Base-by-base conservation (phyloP, 805 yeast genomes). In the Candida ficus region DNA sequence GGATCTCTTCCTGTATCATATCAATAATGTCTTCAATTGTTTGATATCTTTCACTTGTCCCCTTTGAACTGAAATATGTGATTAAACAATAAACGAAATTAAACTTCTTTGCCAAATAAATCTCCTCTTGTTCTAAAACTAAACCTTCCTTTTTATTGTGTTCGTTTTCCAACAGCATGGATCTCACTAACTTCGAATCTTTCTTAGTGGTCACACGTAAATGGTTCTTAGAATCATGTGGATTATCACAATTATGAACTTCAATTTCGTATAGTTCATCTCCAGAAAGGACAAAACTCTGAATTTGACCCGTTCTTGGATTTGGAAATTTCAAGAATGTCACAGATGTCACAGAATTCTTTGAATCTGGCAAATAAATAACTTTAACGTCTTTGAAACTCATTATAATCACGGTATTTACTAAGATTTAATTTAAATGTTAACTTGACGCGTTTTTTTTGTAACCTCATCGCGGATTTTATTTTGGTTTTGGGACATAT, bases 11-110 rank as follows among this genome's bases (percentile, higher is more conserved):
- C n/a, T 55, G 52, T 23, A 68, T 44, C 14, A 51, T 45, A 46
- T 72, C 78, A 7, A 60, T 50, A 4, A 75, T 46, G 50, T 75
- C 80, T 18, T 75, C 77, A 13, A 63, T 48, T 0, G 71, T 48
- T 30, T 56, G 54, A 37, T 46, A 55, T 56, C 42, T 67, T n/a
- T 33, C 47, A 29, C 52, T 51, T 17, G 55, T 54, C 3, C 60
- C 39, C 23, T 52, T 41, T 4, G 47, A 38, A 19, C 55, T 50
- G 47, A 73, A 64, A 32, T 60, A 58, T 3, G 62, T 46, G 11
- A 75, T 55, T 35, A 76, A 46, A 4, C 66, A 48, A 53, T 67
- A 76, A 0, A 57, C 56, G 8, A 64, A 36, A 46, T 73, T 68
- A 56, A 65, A 72, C 32, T 52, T 58, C 10, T 72, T 62, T 3